Percentiles rank a stretch among this genome's conserved stretches.
These are phyloP conservation scores for Yarrowia sp. DNA, from an alignment of 805 yeast genomes.

Conservation along the genomic window DNA sequence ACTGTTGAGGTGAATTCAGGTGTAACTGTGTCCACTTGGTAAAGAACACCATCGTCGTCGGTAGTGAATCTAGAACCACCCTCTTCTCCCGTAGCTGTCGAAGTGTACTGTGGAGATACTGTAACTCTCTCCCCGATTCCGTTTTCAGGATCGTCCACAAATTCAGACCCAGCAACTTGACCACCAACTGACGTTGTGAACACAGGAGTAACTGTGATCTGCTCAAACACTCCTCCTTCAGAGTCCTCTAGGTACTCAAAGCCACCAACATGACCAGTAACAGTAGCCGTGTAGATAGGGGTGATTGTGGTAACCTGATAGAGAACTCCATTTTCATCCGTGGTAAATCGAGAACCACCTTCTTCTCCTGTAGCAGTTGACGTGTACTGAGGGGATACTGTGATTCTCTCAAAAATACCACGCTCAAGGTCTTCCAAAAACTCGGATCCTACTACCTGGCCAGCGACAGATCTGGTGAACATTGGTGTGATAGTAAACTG, in stretches of 20 bases:
- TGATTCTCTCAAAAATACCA: neutral
- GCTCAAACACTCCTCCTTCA: neutral
- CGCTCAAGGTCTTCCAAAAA: neutral
- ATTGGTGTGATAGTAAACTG: neutral
- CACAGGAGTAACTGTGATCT: neutral
- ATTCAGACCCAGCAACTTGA: no score
- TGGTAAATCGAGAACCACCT: neutral
- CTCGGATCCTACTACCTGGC: neutral
- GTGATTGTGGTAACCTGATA: neutral
- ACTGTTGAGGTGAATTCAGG: no score
- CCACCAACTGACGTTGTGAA: no score
- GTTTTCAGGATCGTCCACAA: no score
- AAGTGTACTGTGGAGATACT: no score
- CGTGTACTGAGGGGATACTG: neutral
- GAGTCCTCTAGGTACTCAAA: neutral
- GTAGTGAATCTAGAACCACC: no score
- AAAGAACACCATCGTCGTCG: no score
- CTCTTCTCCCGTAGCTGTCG: no score
- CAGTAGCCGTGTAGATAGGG: neutral
- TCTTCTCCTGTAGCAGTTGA: neutral
- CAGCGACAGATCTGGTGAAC: neutral
- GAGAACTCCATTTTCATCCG: neutral
- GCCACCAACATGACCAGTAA: neutral
- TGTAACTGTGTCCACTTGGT: no score
- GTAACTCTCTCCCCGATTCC: no score